Base-by-base conservation (phyloP, 164 flowering plant species). In the Kingdonia uniflora region DNA sequence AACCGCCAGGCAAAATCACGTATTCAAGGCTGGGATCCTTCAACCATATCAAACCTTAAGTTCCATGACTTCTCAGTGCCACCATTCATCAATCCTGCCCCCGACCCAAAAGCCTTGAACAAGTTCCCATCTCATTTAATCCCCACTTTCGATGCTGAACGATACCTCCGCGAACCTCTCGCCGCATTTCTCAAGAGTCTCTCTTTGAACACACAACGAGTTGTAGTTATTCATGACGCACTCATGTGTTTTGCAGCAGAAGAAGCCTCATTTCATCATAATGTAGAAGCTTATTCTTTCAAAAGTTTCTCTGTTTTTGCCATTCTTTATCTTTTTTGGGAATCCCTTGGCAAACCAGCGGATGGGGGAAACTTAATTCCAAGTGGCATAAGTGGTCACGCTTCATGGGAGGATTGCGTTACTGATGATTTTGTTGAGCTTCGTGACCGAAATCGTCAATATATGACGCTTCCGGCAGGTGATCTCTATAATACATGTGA, bases 111-210 rank as follows among this genome's bases (percentile, higher is more conserved):
- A n/a, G 17, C 74, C 16, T 0, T n/a, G n/a, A n/a, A n/a, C n/a
- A n/a, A n/a, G n/a, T n/a, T n/a, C n/a, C n/a, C n/a, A n/a, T n/a
- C n/a, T n/a, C n/a, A n/a, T n/a, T n/a, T n/a, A n/a, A n/a, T n/a
- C n/a, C n/a, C n/a, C n/a, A n/a, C n/a, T n/a, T 56, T 0, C 84
- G n/a, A n/a, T n/a, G n/a, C n/a, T n/a, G n/a, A n/a, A n/a, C n/a
- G n/a, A n/a, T n/a, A n/a, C 19, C 68, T 77, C 25, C 89, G 84
- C 60, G 52, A 82, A 6, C 58, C 80, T 11, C 79, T 82, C n/a
- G n/a, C n/a, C n/a, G n/a, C n/a, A n/a, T n/a, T n/a, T n/a, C n/a
- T n/a, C n/a, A n/a, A n/a, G n/a, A n/a, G n/a, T n/a, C n/a, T n/a
- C n/a, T n/a, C n/a, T n/a, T n/a, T n/a, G n/a, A n/a, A n/a, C n/a